Percentiles rank a stretch among this genome's conserved stretches.
Conservation (phyloP, 768 basidiomycete genomes). For the Tephrocybe sp. region DNA sequence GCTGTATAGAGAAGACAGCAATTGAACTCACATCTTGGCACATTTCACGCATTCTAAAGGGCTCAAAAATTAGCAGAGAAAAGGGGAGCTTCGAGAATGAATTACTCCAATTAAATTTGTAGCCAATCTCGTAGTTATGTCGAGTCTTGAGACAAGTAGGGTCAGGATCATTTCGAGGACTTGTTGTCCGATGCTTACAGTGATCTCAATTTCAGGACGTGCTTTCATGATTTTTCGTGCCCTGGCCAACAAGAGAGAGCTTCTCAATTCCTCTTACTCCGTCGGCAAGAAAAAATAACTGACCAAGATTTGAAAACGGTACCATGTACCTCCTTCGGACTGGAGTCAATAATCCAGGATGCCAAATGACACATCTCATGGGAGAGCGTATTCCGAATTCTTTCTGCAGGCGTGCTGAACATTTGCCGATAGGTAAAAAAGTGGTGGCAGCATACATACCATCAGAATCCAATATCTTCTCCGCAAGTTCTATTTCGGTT, state of each 20-base stretch:
- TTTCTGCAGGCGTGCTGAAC: conserved; percentile 41
- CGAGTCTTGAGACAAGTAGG: conserved; percentile 42
- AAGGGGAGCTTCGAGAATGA: conserved; percentile 11
- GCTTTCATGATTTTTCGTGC: conserved; percentile 66
- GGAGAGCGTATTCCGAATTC: conserved; percentile 77
- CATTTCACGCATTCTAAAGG: conserved; percentile 61
- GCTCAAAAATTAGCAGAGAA: conserved; percentile 4
- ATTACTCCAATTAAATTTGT: conserved; percentile 75
- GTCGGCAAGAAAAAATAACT: conserved; percentile 10
- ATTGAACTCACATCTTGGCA: conserved; percentile 48
- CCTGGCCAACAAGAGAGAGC: conserved; percentile 44
- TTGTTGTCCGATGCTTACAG: conserved; percentile 35
- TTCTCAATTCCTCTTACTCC: background rate
- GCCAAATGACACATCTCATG: conserved; percentile 95
- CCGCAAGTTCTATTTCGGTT: conserved; percentile 73
- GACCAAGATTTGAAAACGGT: conserved; percentile 71
- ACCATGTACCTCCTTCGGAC: conserved; percentile 73
- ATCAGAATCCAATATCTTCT: conserved; percentile 75
- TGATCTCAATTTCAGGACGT: conserved; percentile 67
- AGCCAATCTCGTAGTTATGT: conserved; percentile 74
- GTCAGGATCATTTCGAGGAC: background rate
- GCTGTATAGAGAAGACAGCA: background rate
- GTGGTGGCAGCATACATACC: conserved; percentile 37
- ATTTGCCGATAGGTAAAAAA: background rate
- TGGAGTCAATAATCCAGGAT: conserved; percentile 74